phyloP scores from a whole-genome alignment of 1,139 yeast species.

The Yamadazyma pseudoaaseri region DNA sequence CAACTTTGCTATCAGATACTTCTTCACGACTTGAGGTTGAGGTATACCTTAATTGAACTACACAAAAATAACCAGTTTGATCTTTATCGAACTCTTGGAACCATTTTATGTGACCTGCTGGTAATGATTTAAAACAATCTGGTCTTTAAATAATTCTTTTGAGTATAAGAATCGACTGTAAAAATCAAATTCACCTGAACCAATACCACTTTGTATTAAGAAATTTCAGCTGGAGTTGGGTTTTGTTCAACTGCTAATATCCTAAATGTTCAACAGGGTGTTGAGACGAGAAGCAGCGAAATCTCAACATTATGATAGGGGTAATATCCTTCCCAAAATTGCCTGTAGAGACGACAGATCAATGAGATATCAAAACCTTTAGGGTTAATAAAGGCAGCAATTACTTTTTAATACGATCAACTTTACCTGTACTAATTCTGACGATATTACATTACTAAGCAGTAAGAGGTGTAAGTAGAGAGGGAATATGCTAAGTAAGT shows the following conservation, averaged over 20 bases:
- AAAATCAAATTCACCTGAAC: conserved; percentile 58
- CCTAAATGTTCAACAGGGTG: conserved; percentile 85
- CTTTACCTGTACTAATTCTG: too few relatives aligned
- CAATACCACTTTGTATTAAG: conserved; percentile 59
- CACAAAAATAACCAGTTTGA: conserved; percentile 92
- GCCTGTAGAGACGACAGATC: too few relatives aligned
- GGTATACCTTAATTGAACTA: conserved; percentile 93
- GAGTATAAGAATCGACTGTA: too few relatives aligned
- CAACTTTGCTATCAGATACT: conserved; percentile 85
- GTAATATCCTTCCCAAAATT: too few relatives aligned
- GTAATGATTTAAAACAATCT: conserved; percentile 84
- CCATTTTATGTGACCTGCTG: conserved; percentile 95
- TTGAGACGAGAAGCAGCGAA: too few relatives aligned
- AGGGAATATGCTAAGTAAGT: too few relatives aligned
- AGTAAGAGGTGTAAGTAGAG: too few relatives aligned
- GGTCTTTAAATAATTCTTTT: conserved; percentile 80
- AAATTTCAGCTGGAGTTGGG: conserved; percentile 89
- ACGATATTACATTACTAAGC: too few relatives aligned
- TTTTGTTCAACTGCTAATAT: conserved; percentile 96
- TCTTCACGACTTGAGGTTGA: conserved; percentile 93
- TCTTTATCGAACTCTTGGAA: conserved; percentile 98
- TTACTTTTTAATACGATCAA: too few relatives aligned
- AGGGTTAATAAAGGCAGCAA: too few relatives aligned
- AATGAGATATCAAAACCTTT: too few relatives aligned
- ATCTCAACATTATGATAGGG: too few relatives aligned